Conservation (phyloP, 2,329 filamentous ascomycete genomes). For the Pezicula radicicola region DNA sequence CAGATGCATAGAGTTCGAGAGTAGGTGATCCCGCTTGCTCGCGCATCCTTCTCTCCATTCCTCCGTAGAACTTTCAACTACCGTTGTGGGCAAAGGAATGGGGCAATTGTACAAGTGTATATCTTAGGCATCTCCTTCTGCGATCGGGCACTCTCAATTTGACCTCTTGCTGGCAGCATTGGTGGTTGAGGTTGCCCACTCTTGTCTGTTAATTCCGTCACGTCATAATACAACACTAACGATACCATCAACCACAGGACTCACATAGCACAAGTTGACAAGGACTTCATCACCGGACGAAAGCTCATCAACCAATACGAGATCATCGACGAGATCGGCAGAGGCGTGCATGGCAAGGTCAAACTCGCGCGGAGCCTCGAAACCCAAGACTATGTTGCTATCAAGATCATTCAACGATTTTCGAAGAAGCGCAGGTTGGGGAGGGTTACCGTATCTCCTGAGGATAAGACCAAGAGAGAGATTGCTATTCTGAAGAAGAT, state of each 20-base stretch:
- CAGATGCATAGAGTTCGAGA: slow-evolving; percentile 74
- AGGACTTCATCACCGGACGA: slow-evolving; percentile 82
- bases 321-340: slow-evolving; percentile 92
- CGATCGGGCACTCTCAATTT: too few species aligned
- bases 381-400: slow-evolving; percentile 79
- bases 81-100: slow-evolving; percentile 3
- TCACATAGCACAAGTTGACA: slow-evolving; percentile 86
- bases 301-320: slow-evolving; percentile 98
- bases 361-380: slow-evolving; percentile 84
- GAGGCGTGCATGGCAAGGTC: slow-evolving; percentile 95
- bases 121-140: background rate
- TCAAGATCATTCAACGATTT: slow-evolving; percentile 97
- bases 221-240: slow-evolving; percentile 14
- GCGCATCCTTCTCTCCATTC: slow-evolving; percentile 6
- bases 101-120: background rate
- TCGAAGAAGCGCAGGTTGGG: slow-evolving; percentile 93
- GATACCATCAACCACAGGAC: slow-evolving; percentile 50
- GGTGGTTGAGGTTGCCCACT: background rate
- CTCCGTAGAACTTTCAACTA: slow-evolving; percentile 2
- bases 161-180: background rate
- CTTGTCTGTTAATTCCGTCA: background rate
- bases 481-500: slow-evolving; percentile 99
- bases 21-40: slow-evolving; percentile 45
- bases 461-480: slow-evolving; percentile 88
- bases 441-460: slow-evolving; percentile 65